These are phyloP conservation scores for Jasminum sambac DNA, from an alignment of 257 asterid genomes.

Conservation along the genomic window DNA sequence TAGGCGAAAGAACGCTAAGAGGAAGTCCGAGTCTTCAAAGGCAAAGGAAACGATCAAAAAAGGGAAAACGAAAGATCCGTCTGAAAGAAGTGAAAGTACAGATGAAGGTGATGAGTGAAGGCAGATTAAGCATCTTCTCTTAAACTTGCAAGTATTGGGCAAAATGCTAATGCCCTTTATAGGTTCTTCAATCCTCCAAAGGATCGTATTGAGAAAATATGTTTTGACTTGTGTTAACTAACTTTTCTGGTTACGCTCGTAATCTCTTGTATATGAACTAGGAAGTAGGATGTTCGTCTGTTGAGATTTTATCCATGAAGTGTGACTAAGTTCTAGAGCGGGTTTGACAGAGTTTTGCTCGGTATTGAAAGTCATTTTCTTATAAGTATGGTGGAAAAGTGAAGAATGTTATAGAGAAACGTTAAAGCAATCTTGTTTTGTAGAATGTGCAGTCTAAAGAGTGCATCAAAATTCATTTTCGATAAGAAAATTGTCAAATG, in stretches of 20 bases:
- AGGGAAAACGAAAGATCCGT: conserved; percentile 44
- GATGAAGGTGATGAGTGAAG: conserved; percentile 30
- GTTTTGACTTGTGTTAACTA: not conserved
- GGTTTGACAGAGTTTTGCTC: too few species aligned
- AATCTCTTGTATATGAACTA: not conserved
- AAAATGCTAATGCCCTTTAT: not conserved
- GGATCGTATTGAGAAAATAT: not conserved
- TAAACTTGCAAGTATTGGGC: not conserved
- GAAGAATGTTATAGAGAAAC: too few species aligned
- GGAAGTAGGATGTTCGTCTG: not conserved
- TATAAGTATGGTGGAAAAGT: too few species aligned
- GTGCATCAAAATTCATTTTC: too few species aligned
- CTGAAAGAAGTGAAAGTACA: conserved; percentile 30
- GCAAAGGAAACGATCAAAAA: conserved; percentile 39
- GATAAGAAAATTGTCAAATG: too few species aligned
- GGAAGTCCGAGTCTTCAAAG: conserved; percentile 49
- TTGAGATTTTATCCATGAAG: not conserved
- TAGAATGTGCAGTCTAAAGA: too few species aligned
- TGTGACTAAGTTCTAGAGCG: not conserved
- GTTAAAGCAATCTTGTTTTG: too few species aligned
- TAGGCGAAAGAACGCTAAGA: conserved; percentile 61
- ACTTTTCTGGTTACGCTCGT: not conserved
- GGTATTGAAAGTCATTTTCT: too few species aligned
- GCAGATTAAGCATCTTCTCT: too few species aligned
- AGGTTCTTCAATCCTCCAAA: not conserved